Base-by-base conservation (phyloP, 164 flowering plant species). In the Piper betle region DNA sequence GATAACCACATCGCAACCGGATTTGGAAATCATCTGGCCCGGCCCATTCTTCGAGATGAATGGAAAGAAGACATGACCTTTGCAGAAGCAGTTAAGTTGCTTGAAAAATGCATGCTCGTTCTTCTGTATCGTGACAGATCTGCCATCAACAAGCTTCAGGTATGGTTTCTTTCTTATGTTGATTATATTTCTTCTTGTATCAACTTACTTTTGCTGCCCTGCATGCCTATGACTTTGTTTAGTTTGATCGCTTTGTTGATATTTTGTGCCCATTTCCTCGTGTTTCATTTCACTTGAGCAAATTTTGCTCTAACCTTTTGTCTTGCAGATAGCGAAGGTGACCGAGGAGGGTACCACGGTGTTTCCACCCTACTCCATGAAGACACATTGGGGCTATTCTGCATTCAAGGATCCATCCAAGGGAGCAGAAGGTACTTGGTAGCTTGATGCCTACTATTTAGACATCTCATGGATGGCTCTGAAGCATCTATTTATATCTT, bases 81-180 rank as follows among this genome's bases (percentile, higher is more conserved):
- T 79, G 99, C 90, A 77, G 99, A 93, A 2, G 97, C 84, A 57
- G 99, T 93, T 41, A 86, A 77, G 69, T 61, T 93, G 20, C 73
- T 93, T 67, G 99, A 93, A 84, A 88, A 90, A 62, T 93, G 99
- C 76, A 84, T 92, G 98, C 90, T 82, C 56, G 90, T 87, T 41
- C 88, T 89, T 62, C 72, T 92, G n/a, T 89, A 87, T 62, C 98
- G 98, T 71, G 98, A 92, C 75, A 75, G 97, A 64, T 90, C 97
- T 46, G 98, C 99, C 54, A 74, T 93, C 62, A 88, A 90, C 89
- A 93, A 93, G 81, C 75, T 90, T 67, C 96, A 91, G 97, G 97
- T 93, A 37, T 10, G 3, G 12, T 17, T 58, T 12, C 37, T 17
- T 58, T 58, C 46, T 42, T 6, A 6, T 5, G 37, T 33, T 9